phyloP scores from a whole-genome alignment of 1,139 yeast species.

The Hemisphaericaspora subhashii region DNA sequence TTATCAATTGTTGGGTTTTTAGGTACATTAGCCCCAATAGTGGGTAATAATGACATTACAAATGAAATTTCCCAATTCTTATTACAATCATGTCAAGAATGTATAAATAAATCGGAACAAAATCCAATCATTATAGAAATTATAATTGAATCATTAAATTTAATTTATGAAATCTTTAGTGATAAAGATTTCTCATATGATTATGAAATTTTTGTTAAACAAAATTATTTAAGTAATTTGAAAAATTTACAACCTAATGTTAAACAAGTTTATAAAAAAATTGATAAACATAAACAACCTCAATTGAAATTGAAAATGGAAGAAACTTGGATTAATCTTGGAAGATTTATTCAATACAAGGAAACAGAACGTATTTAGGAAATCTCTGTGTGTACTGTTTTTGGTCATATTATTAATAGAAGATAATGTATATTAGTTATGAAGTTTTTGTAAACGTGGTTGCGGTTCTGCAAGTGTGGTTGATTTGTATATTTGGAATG shows the following conservation, averaged over 20 bases:
- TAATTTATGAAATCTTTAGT: slow-evolving; percentile 77
- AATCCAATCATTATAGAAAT: slow-evolving; percentile 33
- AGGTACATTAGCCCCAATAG: slow-evolving; percentile 51
- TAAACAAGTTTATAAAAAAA: slow-evolving; percentile 54
- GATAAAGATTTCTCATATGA: slow-evolving; percentile 72
- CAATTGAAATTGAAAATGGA: slow-evolving; percentile 65
- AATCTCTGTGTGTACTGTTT: background rate
- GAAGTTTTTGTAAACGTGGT: too few species aligned
- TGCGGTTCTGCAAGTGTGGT: too few species aligned
- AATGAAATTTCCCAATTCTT: slow-evolving; percentile 47
- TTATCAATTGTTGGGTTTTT: slow-evolving; percentile 50
- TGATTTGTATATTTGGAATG: too few species aligned
- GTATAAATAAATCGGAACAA: slow-evolving; percentile 16
- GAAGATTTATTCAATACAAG: slow-evolving; percentile 79
- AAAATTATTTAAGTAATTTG: slow-evolving; percentile 48
- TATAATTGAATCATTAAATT: slow-evolving; percentile 61
- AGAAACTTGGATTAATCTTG: slow-evolving; percentile 66
- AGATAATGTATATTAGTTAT: too few species aligned
- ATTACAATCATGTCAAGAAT: slow-evolving; percentile 26
- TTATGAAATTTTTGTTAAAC: slow-evolving; percentile 60
- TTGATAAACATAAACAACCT: slow-evolving; percentile 66
- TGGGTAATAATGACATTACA: slow-evolving; percentile 49
- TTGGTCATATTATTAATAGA: too few species aligned
- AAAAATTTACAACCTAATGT: slow-evolving; percentile 47
- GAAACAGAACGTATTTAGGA: slow-evolving; percentile 18